Percentiles rank a stretch among this genome's conserved stretches.
Conservation (phyloP, 139 green algal genomes). For the Chlorella vulgaris region DNA sequence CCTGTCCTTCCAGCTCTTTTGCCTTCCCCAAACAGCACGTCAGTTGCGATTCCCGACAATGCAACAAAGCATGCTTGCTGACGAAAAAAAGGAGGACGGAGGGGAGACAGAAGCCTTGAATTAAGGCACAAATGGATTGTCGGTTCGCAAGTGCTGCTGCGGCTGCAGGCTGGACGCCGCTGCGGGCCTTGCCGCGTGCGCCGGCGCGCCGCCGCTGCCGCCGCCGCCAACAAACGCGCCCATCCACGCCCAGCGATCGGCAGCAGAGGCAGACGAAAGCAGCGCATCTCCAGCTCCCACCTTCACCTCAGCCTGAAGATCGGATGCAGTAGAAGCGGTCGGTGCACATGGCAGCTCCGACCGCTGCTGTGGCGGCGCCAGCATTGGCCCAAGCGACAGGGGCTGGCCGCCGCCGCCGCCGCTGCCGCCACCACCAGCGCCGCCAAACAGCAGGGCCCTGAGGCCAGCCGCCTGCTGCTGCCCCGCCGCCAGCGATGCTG, state of each 20-base stretch:
- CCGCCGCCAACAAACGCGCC: background rate
- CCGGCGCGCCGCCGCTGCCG: background rate
- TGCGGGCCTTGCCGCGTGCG: no score
- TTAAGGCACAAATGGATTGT: background rate
- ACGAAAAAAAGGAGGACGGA: no score
- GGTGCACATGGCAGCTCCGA: background rate
- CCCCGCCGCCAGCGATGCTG: background rate
- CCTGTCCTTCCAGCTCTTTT: no score
- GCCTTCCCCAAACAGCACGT: no score
- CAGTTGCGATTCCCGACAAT: no score
- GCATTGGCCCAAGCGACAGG: no score
- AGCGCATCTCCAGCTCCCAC: background rate
- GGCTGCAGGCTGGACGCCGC: background rate
- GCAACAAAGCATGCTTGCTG: no score
- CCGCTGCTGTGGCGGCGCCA: background rate
- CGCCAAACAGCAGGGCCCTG: constrained; percentile 3
- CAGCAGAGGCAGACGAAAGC: background rate
- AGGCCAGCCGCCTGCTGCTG: constrained; percentile 15
- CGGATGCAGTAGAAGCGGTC: background rate
- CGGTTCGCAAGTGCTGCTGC: background rate
- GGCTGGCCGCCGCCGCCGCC: background rate
- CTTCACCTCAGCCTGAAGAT: background rate
- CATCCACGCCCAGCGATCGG: background rate
- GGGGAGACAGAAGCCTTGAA: background rate
- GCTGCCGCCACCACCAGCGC: no score